A percentile compares a stretch with the other conserved stretches of the same genome.
phyloP scores from a whole-genome alignment of 2,329 filamentous ascomycete genomes.

The Kalmusia sp. region DNA sequence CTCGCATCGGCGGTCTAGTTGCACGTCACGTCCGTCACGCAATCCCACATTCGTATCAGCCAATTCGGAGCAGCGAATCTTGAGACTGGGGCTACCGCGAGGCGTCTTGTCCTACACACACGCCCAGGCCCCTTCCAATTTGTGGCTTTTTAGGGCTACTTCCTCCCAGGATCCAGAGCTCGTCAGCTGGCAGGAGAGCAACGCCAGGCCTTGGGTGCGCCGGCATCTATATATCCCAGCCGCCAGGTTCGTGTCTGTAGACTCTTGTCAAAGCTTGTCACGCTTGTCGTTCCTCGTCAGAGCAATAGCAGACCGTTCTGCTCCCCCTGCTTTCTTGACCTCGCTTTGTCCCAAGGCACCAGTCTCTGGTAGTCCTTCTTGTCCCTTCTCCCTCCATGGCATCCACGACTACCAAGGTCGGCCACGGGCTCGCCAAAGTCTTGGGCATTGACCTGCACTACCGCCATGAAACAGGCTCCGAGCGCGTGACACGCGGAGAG shows the following conservation, averaged over 20 bases:
- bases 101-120: neutral
- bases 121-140: slow-evolving; percentile 1
- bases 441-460: slow-evolving; percentile 83
- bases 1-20: neutral
- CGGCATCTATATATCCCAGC: slow-evolving; percentile 35
- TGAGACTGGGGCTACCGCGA: neutral
- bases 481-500: slow-evolving; percentile 76
- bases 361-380: slow-evolving; percentile 3
- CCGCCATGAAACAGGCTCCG: slow-evolving; percentile 63
- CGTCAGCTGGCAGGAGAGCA: slow-evolving; percentile 17
- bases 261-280: slow-evolving; percentile 33
- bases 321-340: neutral
- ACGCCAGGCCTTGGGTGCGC: slow-evolving; percentile 14
- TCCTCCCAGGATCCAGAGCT: neutral
- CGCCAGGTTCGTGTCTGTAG: slow-evolving; percentile 30
- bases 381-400: slow-evolving; percentile 27
- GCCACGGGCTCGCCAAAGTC: slow-evolving; percentile 77
- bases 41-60: slow-evolving; percentile 9
- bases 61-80: slow-evolving; percentile 1
- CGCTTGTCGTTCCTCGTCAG: slow-evolving; percentile 25
- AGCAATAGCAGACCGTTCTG: slow-evolving; percentile 3
- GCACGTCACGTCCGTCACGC: slow-evolving; percentile 3
- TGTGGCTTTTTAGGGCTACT: slow-evolving; percentile 10
- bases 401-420: slow-evolving; percentile 61
- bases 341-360: slow-evolving; percentile 8